Conservation (phyloP, 371 early-diverging fungal genomes). For the Smittium mucronatum region DNA sequence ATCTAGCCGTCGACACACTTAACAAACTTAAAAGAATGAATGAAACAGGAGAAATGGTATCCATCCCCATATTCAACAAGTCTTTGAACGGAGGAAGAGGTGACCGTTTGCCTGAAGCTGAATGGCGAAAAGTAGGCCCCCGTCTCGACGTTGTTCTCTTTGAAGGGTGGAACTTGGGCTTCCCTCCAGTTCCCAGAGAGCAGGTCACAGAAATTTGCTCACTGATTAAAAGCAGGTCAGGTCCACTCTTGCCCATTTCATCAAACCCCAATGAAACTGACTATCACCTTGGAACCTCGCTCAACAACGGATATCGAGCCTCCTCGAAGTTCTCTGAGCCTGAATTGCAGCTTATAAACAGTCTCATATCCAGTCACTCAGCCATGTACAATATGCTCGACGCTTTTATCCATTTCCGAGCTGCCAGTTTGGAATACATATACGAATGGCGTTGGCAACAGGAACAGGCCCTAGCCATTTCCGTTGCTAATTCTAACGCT, state of each 20-base stretch:
- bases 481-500: neutral
- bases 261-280: neutral
- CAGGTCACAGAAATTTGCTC: conserved; percentile 20
- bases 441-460: conserved; percentile 81
- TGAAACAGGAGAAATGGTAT: conserved; percentile 13
- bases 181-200: conserved; percentile 40
- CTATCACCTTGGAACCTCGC: neutral
- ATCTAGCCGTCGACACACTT: conserved; percentile 43
- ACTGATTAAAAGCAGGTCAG: conserved; percentile 16
- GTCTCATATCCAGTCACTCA: conserved; percentile 40
- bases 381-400: conserved; percentile 51
- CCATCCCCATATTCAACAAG: conserved; percentile 74
- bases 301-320: conserved; percentile 15
- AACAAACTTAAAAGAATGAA: conserved; percentile 31
- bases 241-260: neutral
- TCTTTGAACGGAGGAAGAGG: conserved; percentile 58
- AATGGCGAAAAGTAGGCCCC: conserved; percentile 42
- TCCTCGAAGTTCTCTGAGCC: conserved; percentile 27
- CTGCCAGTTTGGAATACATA: conserved; percentile 44
- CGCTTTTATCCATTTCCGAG: conserved; percentile 57
- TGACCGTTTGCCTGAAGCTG: conserved; percentile 44
- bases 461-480: conserved; percentile 44
- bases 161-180: conserved; percentile 92
- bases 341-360: conserved; percentile 40
- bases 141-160: conserved; percentile 72